A percentile compares a stretch with the other conserved stretches of the same genome.
These are phyloP conservation scores for Leccinum barrowsii DNA, from an alignment of 768 basidiomycete genomes.

Conservation along the genomic window DNA sequence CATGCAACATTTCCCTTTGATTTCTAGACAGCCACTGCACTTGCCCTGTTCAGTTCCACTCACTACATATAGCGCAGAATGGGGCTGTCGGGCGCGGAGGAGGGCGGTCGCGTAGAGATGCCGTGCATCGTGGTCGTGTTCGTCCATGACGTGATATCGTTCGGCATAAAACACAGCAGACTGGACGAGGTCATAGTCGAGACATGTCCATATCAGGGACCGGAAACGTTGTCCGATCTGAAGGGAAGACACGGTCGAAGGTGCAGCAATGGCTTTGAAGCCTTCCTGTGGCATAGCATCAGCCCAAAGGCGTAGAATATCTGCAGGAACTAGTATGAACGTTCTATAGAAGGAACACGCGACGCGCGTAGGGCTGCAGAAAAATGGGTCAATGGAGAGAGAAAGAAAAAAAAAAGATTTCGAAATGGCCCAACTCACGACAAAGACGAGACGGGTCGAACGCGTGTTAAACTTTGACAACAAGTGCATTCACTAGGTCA, in stretches of 20 bases:
- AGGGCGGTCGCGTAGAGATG: conserved; percentile 82
- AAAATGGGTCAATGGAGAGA: conserved; percentile 7
- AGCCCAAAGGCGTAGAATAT: conserved; percentile 32
- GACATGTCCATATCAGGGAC: conserved; percentile 76
- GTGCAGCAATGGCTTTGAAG: conserved; percentile 24
- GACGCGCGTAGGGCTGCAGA: conserved; percentile 9
- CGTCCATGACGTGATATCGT: conserved; percentile 70
- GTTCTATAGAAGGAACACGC: conserved; percentile 9
- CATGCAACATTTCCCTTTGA: conserved; percentile 75
- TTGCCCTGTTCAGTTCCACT: conserved; percentile 55
- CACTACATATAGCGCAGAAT: conserved; percentile 72
- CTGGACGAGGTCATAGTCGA: conserved; percentile 74
- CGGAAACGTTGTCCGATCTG: conserved; percentile 67
- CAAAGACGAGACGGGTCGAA: conserved; percentile 5
- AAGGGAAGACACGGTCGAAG: conserved; percentile 44
- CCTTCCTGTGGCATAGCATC: conserved; percentile 56
- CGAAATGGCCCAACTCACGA: conserved; percentile 15
- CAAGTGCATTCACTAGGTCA: conserved; percentile 19
- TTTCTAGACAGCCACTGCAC: conserved; percentile 74
- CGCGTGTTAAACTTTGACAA: conserved; percentile 24
- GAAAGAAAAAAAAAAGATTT: conserved; percentile 11
- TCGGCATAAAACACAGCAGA: conserved; percentile 90
- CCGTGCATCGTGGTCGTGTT: conserved; percentile 71
- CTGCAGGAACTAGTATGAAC: conserved; percentile 18
- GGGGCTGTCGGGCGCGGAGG: conserved; percentile 63